These are phyloP conservation scores for Quercus berberidifolia DNA, from an alignment of 306 rosid genomes.

Conservation along the genomic window DNA sequence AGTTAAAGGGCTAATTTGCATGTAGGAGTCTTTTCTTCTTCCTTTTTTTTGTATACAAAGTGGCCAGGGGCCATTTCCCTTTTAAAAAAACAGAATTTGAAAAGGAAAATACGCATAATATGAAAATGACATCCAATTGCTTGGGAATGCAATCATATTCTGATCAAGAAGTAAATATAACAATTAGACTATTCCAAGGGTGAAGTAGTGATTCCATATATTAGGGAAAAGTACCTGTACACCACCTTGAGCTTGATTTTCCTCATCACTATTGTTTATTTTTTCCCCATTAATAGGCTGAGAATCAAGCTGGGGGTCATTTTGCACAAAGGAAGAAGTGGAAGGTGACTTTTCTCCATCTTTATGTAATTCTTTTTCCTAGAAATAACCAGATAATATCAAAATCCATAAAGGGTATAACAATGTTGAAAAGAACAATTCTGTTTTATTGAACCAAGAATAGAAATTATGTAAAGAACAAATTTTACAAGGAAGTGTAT, in stretches of 20 bases:
- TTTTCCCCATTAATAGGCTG: slow-evolving; percentile 43
- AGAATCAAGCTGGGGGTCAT: slow-evolving; percentile 27
- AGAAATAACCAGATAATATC: slow-evolving; percentile 13
- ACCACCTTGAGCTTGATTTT: slow-evolving; percentile 44
- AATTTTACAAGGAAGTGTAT: no score
- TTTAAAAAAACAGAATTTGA: neutral
- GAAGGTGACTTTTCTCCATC: slow-evolving; percentile 39
- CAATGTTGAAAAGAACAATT: neutral
- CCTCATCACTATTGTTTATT: slow-evolving; percentile 39
- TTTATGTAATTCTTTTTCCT: slow-evolving; percentile 56
- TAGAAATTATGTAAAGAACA: neutral
- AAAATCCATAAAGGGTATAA: slow-evolving; percentile 8
- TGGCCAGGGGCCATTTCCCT: slow-evolving; percentile 1
- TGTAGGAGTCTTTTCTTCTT: neutral
- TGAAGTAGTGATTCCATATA: neutral
- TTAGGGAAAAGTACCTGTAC: slow-evolving; percentile 38
- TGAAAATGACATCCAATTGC: neutral
- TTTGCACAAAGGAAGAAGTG: slow-evolving; percentile 40
- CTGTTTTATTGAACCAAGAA: neutral
- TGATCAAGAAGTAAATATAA: neutral
- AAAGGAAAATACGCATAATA: neutral
- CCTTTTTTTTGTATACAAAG: slow-evolving; percentile 2
- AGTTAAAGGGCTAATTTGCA: neutral
- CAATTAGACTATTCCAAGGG: neutral
- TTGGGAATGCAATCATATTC: neutral